phyloP scores from a whole-genome alignment of 208 protist species.

The Phytomonas sp. region DNA sequence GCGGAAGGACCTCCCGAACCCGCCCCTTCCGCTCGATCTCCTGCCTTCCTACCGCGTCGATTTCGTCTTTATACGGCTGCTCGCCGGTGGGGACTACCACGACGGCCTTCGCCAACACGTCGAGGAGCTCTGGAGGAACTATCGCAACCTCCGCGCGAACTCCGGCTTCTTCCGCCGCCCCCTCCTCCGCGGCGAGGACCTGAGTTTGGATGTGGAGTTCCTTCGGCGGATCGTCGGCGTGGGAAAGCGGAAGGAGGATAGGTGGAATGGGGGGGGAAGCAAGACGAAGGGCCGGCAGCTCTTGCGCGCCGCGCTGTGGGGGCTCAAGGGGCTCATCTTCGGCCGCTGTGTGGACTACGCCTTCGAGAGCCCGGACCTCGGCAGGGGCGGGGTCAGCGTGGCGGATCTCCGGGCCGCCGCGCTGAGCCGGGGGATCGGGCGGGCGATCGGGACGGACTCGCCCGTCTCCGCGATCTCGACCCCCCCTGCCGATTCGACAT shows the following conservation, averaged over 20 bases:
- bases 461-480: not conserved
- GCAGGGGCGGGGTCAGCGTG: slow-evolving; percentile 7
- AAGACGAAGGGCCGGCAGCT: slow-evolving; percentile 15
- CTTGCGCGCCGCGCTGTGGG: slow-evolving; percentile 67
- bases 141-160: slow-evolving; percentile 63
- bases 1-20: slow-evolving; percentile 33
- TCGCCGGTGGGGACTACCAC: slow-evolving; percentile 75
- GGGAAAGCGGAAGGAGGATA: not conserved
- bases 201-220: slow-evolving; percentile 59
- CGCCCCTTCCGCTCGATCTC: slow-evolving; percentile 27
- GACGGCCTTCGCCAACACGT: slow-evolving; percentile 35
- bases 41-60: slow-evolving; percentile 64
- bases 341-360: slow-evolving; percentile 61
- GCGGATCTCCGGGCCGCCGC: slow-evolving; percentile 31
- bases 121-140: slow-evolving; percentile 54
- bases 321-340: slow-evolving; percentile 32
- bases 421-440: slow-evolving; percentile 16
- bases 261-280: no score
- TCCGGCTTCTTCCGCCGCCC: slow-evolving; percentile 42
- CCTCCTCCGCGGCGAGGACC: slow-evolving; percentile 28
- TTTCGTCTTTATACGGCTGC: slow-evolving; percentile 75
- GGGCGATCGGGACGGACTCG: slow-evolving; percentile 16
- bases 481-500: not conserved
- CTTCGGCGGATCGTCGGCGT: slow-evolving; percentile 31
- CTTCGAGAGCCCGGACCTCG: slow-evolving; percentile 16